phyloP scores from a whole-genome alignment of 164 flowering plant species.

The Vitis riparia region DNA sequence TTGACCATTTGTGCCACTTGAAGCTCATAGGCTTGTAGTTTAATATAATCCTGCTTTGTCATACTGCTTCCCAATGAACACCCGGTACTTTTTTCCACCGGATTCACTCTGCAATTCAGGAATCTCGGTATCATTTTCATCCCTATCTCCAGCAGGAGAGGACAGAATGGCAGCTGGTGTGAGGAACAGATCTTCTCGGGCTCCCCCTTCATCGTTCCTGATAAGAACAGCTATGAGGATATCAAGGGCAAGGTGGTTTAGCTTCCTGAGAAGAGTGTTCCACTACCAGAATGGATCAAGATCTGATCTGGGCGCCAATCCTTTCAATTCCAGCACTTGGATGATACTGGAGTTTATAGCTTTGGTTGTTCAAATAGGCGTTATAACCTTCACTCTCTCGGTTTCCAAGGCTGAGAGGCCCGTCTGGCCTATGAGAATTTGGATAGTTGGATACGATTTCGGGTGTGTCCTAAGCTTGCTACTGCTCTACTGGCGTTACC shows the following conservation, averaged over 20 bases:
- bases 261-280: slow-evolving; percentile 79
- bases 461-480: slow-evolving; percentile 69
- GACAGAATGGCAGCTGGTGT: slow-evolving; percentile 14
- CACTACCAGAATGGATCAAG: slow-evolving; percentile 91
- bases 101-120: slow-evolving; percentile 36
- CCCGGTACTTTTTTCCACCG: slow-evolving; percentile 41
- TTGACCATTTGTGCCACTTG: neutral
- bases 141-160: slow-evolving; percentile 28
- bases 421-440: slow-evolving; percentile 85
- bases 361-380: slow-evolving; percentile 58
- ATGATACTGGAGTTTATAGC: slow-evolving; percentile 66
- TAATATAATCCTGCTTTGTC: neutral
- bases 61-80: slow-evolving; percentile 37
- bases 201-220: slow-evolving; percentile 44
- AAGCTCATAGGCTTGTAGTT: neutral
- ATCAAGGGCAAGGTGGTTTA: slow-evolving; percentile 88
- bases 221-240: slow-evolving; percentile 69
- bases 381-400: slow-evolving; percentile 45
- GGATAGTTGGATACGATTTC: slow-evolving; percentile 79
- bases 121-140: slow-evolving; percentile 31
- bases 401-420: slow-evolving; percentile 70
- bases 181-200: slow-evolving; percentile 29
- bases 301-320: slow-evolving; percentile 82
- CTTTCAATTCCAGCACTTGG: slow-evolving; percentile 81
- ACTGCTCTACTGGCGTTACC: slow-evolving; percentile 69